phyloP scores from a whole-genome alignment of 2,329 filamentous ascomycete genomes.

The Fusarium camptoceras region DNA sequence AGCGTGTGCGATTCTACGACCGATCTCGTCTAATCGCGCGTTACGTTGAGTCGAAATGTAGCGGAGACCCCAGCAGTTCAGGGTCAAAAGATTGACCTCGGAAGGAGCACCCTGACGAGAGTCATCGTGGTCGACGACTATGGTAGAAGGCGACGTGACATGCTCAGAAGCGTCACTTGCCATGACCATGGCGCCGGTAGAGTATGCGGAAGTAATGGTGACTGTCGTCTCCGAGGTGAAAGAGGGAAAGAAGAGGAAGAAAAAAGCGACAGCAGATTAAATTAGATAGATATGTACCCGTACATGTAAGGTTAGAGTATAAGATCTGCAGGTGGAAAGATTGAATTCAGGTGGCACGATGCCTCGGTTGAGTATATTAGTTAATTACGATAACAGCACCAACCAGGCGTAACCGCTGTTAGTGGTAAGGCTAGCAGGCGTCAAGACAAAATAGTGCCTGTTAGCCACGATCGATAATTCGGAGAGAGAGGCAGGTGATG shows the following conservation, averaged over 20 bases:
- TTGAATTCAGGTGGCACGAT: slow-evolving; percentile 14
- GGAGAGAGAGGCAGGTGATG: neutral
- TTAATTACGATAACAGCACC: slow-evolving; percentile 33
- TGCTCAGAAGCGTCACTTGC: slow-evolving; percentile 34
- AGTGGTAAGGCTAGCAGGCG: slow-evolving; percentile 24
- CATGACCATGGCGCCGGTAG: slow-evolving; percentile 38
- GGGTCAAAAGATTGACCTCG: slow-evolving; percentile 82
- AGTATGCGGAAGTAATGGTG: slow-evolving; percentile 29
- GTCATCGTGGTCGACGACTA: slow-evolving; percentile 38
- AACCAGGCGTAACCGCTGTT: slow-evolving; percentile 14
- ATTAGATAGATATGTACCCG: neutral
- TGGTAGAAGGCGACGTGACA: slow-evolving; percentile 38
- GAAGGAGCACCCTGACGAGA: slow-evolving; percentile 55
- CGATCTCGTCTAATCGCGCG: slow-evolving; percentile 86
- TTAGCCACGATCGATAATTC: neutral
- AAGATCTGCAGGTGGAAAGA: slow-evolving; percentile 11
- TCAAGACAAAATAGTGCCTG: neutral
- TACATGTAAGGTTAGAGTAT: neutral
- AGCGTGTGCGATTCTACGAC: slow-evolving; percentile 77
- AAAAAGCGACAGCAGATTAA: neutral
- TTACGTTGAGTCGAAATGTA: slow-evolving; percentile 82
- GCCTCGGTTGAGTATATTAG: slow-evolving; percentile 36
- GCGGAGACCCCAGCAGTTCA: slow-evolving; percentile 98
- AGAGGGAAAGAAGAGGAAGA: neutral
- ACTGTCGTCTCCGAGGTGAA: neutral